phyloP scores from a whole-genome alignment of 2,329 filamentous ascomycete species.

The Lachnellula suecica region DNA sequence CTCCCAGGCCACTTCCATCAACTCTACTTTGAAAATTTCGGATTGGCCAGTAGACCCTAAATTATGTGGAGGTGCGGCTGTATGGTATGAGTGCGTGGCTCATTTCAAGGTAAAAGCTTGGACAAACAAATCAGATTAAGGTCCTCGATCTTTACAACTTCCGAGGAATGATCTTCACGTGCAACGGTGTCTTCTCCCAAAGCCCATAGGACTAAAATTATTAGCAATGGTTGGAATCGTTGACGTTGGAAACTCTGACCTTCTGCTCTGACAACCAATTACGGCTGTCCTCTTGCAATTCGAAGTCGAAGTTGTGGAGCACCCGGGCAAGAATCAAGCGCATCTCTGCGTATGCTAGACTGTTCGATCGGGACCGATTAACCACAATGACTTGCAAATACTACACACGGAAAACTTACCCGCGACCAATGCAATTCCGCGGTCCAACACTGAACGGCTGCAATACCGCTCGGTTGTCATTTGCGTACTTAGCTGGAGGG shows the following conservation, averaged over 20 bases:
- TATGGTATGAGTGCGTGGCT: neutral
- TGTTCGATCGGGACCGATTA: neutral
- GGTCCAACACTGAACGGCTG: conserved; percentile 12
- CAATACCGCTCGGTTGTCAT: conserved; percentile 3
- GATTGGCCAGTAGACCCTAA: too few relatives aligned
- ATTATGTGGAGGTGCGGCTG: too few relatives aligned
- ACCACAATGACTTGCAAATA: too few relatives aligned
- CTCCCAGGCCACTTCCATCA: too few relatives aligned
- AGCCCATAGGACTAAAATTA: neutral
- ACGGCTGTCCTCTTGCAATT: neutral
- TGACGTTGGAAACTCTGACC: neutral
- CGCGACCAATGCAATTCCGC: conserved; percentile 8
- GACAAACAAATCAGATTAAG: too few relatives aligned
- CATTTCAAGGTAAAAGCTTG: too few relatives aligned
- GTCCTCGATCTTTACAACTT: neutral
- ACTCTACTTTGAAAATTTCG: too few relatives aligned
- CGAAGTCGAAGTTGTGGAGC: conserved; percentile 11
- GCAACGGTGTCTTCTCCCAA: conserved; percentile 7
- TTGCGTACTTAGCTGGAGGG: neutral
- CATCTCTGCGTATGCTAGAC: conserved; percentile 16
- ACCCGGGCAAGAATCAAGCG: conserved; percentile 11
- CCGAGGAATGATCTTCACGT: neutral
- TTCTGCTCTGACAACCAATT: neutral
- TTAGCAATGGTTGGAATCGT: neutral
- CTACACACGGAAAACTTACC: conserved; percentile 6